phyloP scores from a whole-genome alignment of 768 basidiomycete species.

The Boletus vermiculosoides region DNA sequence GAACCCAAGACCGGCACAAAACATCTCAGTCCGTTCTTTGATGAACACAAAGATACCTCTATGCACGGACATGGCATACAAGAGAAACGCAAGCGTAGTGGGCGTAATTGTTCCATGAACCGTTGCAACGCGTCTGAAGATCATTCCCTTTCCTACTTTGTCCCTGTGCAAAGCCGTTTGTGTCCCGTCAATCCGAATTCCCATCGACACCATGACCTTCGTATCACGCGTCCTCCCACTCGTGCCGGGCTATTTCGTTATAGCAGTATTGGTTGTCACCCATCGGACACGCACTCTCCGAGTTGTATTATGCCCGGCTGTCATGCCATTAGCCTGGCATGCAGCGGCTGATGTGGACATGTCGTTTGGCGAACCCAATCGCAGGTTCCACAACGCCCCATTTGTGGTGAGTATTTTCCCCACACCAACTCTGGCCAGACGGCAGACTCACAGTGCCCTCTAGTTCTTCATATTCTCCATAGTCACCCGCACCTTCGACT shows the following conservation, averaged over 20 bases:
- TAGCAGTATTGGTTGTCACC: constrained; percentile 49
- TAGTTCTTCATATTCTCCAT: constrained; percentile 18
- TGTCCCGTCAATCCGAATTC: not conserved
- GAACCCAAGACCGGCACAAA: too few relatives aligned
- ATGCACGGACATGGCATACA: too few relatives aligned
- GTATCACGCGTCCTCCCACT: constrained; percentile 40
- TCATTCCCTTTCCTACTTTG: not conserved
- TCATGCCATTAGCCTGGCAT: constrained; percentile 42
- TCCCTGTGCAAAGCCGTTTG: not conserved
- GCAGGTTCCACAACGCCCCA: not conserved
- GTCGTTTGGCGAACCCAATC: not conserved
- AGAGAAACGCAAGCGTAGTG: too few relatives aligned
- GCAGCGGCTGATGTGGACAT: constrained; percentile 27
- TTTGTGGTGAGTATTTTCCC: constrained; percentile 9
- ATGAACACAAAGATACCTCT: too few relatives aligned
- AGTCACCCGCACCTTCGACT: constrained; percentile 16
- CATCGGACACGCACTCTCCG: constrained; percentile 45
- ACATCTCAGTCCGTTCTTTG: too few relatives aligned
- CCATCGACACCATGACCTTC: constrained; percentile 33
- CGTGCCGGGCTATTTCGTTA: constrained; percentile 44
- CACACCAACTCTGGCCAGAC: not conserved
- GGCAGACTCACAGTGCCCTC: not conserved
- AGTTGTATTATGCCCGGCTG: constrained; percentile 45
- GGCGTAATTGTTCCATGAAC: too few relatives aligned
- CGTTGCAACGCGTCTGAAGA: too few relatives aligned